Evolutionary conservation across 331 rosid genomes (phyloP), one percentile per base, ranked within the genome.

Genomic region (Pyracantha coccinea): DNA sequence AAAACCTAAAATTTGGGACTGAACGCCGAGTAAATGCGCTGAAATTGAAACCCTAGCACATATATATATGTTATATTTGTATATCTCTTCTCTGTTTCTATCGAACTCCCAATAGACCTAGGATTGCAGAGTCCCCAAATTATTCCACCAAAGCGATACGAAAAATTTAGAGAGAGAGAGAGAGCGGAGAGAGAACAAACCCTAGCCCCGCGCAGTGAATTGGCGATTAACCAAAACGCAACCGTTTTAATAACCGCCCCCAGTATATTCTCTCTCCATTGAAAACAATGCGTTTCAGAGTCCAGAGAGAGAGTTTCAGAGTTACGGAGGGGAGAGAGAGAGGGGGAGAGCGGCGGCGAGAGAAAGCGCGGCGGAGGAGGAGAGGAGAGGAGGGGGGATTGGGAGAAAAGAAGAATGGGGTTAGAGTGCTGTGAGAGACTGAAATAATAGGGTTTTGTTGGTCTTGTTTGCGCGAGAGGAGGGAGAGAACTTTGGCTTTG

Each of bases 371-470:
- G 73, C 38, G 58, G 32, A 27, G 35, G n/a, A 10, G 55, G 74
- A 28, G 81, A 65, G 41, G 45, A 38, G 50, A 55, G 23, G 24
- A 6, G 63, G 61, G 45, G 45, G 59, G 73, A 77, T 72, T 66
- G 19, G 63, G 65, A 58, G 69, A 33, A 79, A 64, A 41, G 35
- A 17, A 50, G 66, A 80, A 87, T 78, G 77, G 84, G 77, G 80
- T 71, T 21, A 35, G 72, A 52, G 66, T 29, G 50, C 47, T 41
- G 47, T 31, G 53, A 61, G 60, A 24, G 28, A 17, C 59, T 35
- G 77, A 29, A 73, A 78, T 85, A 89, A 78, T 89, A 89, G 89
- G 91, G 89, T 86, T 89, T 85, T 82, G 91, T 79, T 57, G 25
- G 74, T 50, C 50, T 47, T 28, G 44, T 10, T 24, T 63, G 38